Evolutionary conservation across 179 eudicot species (phyloP), one percentile per base, ranked within the genome.

Genomic region (Vitellaria paradoxa): DNA sequence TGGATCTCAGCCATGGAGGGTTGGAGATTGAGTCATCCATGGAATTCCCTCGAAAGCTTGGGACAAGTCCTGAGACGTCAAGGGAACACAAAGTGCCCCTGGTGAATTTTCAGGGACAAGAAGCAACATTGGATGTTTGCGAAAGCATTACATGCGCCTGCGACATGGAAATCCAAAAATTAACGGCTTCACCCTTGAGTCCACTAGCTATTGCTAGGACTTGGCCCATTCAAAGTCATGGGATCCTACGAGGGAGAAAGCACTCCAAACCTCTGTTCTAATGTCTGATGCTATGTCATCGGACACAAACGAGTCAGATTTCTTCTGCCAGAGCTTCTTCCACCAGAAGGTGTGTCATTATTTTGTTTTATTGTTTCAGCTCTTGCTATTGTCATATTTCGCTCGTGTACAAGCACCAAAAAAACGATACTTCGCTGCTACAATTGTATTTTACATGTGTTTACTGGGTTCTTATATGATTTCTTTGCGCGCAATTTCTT

Each of bases 251-350:
- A 37, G 5, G 40, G 78, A 30, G 46, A 76, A 50, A 6, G 72
- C 55, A 18, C 61, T 65, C 72, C 52, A 9, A 53, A 17, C 72
- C 37, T 65, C 65, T 37, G 46, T 66, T 65, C 59, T 21, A 26
- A n/a, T 37, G 37, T 40, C 23, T 3, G 63, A 40, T 62, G 37
- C 18, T 65, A 50, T 52, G 50, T 66, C 72, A 14, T 30, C 78
- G 8, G 5, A 26, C 52, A 21, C 49, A 37, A 17, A 40, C 12
- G 46, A 18, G 63, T 50, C 47, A 76, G 70, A 65, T 65, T 53
- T 66, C 64, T 68, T 37, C 64, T 52, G 72, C 72, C 53, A 72
- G 63, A 40, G 50, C 72, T 65, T 57, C 65, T 66, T n/a, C n/a
- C 15, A 2, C 0, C 45, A 1, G 23, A 8, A 52, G 63, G 69